These are phyloP conservation scores for Fusarium solani-melongenae DNA, from an alignment of 2,329 filamentous ascomycete genomes.

Conservation along the genomic window DNA sequence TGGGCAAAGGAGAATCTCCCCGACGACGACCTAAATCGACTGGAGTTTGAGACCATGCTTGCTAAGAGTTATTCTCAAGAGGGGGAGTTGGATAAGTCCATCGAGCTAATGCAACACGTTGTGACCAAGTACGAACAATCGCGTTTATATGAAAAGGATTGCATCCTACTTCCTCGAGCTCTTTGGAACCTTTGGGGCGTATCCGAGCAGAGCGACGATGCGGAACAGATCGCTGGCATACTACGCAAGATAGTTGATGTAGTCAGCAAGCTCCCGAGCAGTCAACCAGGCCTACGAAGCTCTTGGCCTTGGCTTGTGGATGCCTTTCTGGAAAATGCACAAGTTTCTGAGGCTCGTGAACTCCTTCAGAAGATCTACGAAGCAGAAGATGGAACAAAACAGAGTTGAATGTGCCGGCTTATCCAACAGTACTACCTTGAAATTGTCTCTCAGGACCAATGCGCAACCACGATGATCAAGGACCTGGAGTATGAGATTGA, in stretches of 20 bases:
- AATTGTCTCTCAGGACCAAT: background rate
- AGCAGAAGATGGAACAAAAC: background rate
- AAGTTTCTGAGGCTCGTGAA: background rate
- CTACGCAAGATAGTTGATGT: background rate
- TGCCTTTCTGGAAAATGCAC: background rate
- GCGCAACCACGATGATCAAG: background rate
- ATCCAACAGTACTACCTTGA: background rate
- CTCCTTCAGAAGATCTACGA: background rate
- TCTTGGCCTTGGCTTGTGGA: background rate
- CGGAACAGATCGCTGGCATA: background rate
- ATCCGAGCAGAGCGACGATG: accelerated
- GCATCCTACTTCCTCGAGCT: accelerated
- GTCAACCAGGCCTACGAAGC: background rate
- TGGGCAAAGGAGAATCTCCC: background rate
- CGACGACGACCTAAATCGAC: background rate
- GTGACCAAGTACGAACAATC: background rate
- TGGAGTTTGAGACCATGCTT: background rate
- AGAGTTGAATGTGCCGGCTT: background rate
- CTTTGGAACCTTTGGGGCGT: background rate
- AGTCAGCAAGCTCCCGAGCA: background rate
- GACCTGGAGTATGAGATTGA: background rate
- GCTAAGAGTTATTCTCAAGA: accelerated
- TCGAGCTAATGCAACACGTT: background rate
- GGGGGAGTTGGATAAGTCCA: background rate
- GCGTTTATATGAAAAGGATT: background rate